phyloP scores from a whole-genome alignment of 371 early-diverging fungal genomes.

The Mucor racemosus region DNA sequence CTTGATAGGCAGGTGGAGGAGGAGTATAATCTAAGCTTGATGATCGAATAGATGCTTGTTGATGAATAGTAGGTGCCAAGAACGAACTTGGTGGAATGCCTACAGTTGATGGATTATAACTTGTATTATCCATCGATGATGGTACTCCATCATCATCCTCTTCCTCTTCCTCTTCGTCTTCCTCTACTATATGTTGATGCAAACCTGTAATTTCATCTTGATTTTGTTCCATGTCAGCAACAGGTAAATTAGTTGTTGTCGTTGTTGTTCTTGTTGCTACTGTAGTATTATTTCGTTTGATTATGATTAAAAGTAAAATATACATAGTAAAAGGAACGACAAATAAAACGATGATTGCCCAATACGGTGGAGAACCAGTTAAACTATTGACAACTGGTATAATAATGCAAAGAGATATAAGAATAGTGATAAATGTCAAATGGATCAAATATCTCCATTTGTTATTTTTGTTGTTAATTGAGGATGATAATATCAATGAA shows the following conservation, averaged over 20 bases:
- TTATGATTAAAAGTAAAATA: not conserved
- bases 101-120: conserved; percentile 17
- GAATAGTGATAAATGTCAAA: not conserved
- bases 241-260: not conserved
- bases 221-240: conserved; percentile 6
- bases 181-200: not conserved
- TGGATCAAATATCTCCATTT: not conserved
- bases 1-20: conserved; percentile 24
- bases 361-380: conserved; percentile 10
- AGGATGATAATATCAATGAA: too few relatives aligned
- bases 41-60: conserved; percentile 19
- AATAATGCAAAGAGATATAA: not conserved
- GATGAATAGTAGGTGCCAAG: conserved; percentile 10
- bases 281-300: not conserved
- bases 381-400: conserved; percentile 4
- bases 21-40: conserved; percentile 20
- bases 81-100: conserved; percentile 26
- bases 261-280: not conserved
- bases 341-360: conserved; percentile 10
- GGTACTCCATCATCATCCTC: not conserved
- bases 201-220: conserved; percentile 16
- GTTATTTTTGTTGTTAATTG: not conserved
- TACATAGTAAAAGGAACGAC: not conserved
- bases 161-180: not conserved
- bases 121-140: not conserved